phyloP scores from a whole-genome alignment of 306 rosid species.

The Lathyrus tuberosus region DNA sequence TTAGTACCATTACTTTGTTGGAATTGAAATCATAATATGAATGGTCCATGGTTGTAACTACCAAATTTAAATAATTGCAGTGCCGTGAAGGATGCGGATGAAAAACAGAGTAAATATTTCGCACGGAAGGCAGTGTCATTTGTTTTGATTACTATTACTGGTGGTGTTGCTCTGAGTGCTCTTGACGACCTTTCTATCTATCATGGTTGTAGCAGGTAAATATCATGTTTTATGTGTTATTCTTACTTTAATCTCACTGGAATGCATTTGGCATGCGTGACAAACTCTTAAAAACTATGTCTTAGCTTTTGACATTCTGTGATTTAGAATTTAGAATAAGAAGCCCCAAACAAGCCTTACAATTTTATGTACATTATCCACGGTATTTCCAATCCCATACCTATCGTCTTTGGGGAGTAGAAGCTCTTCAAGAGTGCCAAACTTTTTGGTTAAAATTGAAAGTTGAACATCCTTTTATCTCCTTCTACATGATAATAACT shows the following conservation, averaged over 20 bases:
- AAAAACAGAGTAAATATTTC: slow-evolving; percentile 53
- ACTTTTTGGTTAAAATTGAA: slow-evolving; percentile 34
- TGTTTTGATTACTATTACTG: slow-evolving; percentile 67
- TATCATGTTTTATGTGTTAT: slow-evolving; percentile 8
- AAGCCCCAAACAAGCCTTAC: slow-evolving; percentile 14
- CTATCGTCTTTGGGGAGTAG: no score
- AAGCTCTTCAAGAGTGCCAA: slow-evolving; percentile 12
- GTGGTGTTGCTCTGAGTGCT: slow-evolving; percentile 92
- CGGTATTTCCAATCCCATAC: slow-evolving; percentile 18
- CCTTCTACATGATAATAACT: slow-evolving; percentile 2
- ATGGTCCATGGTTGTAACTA: slow-evolving; percentile 29
- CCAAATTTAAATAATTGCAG: slow-evolving; percentile 50
- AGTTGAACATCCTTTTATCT: not conserved
- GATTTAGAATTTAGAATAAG: slow-evolving; percentile 32
- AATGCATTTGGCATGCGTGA: slow-evolving; percentile 18
- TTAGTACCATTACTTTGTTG: not conserved
- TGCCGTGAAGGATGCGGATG: slow-evolving; percentile 46
- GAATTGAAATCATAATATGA: slow-evolving; percentile 32
- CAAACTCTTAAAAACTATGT: not conserved
- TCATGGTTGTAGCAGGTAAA: slow-evolving; percentile 80
- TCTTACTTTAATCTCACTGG: slow-evolving; percentile 7
- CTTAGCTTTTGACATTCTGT: not conserved
- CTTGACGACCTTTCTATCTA: slow-evolving; percentile 83
- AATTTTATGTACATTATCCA: slow-evolving; percentile 27
- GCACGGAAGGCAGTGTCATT: slow-evolving; percentile 78